A percentile compares a stretch with the other conserved stretches of the same genome.
These are phyloP conservation scores for Colletotrichum cuscutae DNA, from an alignment of 2,329 filamentous ascomycete species.

Conservation along the genomic window DNA sequence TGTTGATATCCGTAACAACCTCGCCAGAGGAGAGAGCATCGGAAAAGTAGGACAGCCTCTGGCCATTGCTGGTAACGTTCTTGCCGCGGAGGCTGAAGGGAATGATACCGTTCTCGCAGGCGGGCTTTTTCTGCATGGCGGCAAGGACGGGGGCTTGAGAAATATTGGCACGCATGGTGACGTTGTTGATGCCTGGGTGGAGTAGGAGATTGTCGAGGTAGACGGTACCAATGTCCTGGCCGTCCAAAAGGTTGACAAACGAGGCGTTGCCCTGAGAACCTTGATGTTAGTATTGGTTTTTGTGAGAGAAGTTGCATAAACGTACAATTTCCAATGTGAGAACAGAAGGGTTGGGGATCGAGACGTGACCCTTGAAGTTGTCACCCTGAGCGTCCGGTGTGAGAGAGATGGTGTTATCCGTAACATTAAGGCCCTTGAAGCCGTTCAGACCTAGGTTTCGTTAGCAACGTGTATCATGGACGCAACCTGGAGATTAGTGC, in stretches of 20 bases:
- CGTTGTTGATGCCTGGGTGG: constrained; percentile 66
- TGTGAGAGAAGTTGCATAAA: constrained; percentile 26
- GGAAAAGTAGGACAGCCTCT: constrained; percentile 66
- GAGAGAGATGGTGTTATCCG: constrained; percentile 59
- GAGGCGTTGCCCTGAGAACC: constrained; percentile 66
- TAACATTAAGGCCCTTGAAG: constrained; percentile 65
- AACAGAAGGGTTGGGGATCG: constrained; percentile 72
- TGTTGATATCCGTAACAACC: constrained; percentile 63
- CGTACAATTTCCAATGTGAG: constrained; percentile 73
- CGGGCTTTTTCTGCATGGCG: constrained; percentile 52
- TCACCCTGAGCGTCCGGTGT: constrained; percentile 53
- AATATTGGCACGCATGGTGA: constrained; percentile 64
- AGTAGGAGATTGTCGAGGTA: constrained; percentile 69
- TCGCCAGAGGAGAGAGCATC: constrained; percentile 63
- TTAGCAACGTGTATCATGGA: constrained; percentile 22
- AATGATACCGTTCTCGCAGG: constrained; percentile 65
- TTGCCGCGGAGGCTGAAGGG: constrained; percentile 66
- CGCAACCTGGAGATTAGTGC: not conserved
- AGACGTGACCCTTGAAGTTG: constrained; percentile 70
- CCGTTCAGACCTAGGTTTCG: constrained; percentile 56
- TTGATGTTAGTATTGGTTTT: not conserved
- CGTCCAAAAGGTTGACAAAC: constrained; percentile 67
- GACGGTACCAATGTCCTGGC: constrained; percentile 62
- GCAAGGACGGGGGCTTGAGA: constrained; percentile 60
- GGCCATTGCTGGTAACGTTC: constrained; percentile 60